A percentile compares a stretch with the other conserved stretches of the same genome.
phyloP scores from a whole-genome alignment of 2,329 filamentous ascomycete species.

The Monosporascus sp. region DNA sequence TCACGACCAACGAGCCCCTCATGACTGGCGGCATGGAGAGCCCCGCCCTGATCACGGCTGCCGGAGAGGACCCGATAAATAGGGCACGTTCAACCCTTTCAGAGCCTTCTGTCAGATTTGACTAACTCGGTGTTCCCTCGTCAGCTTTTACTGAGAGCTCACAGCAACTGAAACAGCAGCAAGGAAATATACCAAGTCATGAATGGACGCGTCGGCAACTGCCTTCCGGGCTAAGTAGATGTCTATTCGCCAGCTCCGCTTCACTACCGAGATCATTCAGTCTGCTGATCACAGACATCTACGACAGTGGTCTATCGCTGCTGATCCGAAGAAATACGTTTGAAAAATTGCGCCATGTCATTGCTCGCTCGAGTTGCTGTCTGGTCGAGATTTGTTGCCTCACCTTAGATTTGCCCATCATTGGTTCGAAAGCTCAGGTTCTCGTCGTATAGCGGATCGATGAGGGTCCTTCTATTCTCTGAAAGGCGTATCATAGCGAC shows the following conservation, averaged over 20 bases:
- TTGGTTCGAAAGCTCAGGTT: not conserved
- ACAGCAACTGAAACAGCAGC: conserved; percentile 23
- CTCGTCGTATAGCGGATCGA: conserved; percentile 5
- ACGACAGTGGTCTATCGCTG: no score
- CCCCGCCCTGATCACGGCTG: conserved; percentile 55
- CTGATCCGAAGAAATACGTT: no score
- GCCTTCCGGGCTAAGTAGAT: no score
- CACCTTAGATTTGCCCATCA: conserved; percentile 7
- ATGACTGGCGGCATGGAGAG: conserved; percentile 51
- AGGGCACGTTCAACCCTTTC: conserved; percentile 47
- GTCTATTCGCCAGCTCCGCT: no score
- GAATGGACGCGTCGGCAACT: no score
- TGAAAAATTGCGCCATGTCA: no score
- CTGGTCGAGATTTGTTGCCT: not conserved
- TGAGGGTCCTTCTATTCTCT: conserved; percentile 9
- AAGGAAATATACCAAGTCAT: not conserved
- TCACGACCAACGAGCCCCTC: conserved; percentile 62
- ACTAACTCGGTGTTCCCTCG: conserved; percentile 21
- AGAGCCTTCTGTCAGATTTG: conserved; percentile 26
- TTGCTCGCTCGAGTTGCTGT: not conserved
- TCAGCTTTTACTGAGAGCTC: conserved; percentile 27
- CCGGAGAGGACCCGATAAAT: conserved; percentile 52
- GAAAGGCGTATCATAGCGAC: conserved; percentile 15
- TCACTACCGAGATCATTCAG: no score
- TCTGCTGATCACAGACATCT: no score